Base-by-base conservation (phyloP, 192 early-diverging fungal genomes). In the Powellomyces hirtus region DNA sequence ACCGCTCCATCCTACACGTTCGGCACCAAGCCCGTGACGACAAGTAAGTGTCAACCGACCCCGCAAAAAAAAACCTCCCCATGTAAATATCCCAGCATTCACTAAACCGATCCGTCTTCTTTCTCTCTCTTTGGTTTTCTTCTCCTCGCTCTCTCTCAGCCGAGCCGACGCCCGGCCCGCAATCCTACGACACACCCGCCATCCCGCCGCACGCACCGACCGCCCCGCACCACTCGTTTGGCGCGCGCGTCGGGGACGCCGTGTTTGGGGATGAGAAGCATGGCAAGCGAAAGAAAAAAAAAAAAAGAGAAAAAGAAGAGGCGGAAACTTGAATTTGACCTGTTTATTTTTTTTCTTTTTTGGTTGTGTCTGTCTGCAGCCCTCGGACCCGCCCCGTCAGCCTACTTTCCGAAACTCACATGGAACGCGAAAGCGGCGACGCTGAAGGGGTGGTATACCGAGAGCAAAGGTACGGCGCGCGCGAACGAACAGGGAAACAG, bases 401-500 rank as follows among this genome's bases (percentile, higher is more conserved):
- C 73, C 27, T 84, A 84, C 70, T 76, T 75, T 51, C 79, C 79
- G 6, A 72, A 77, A 58, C 37, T 81, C 18, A 52, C 27, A 22
- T 73, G 62, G 57, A 58, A 67, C 13, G 75, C 68, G 70, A 79
- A 78, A 38, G 69, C 77, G 0, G 79, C 79, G 13, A 76, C 79
- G 13, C 61, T 84, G 45, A 84, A 84, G 46, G 83, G 83, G 30
- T 76, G 66, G 53, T 77, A 79, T 60, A 78, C 79, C 61, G 79
- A 84, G 42, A 66, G 44, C 22, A 84, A 79, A 75, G 61, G 81
- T 78, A 68, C 27, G 20, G n/a, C 8, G 14, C 11, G 40, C 10
- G 18, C 18, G 8, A 42, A 18, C 40, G 18, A 18, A 8, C n/a
- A n/a, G n/a, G n/a, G 20, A 30, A 50, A 24, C 11, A 18, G 40